These are phyloP conservation scores for Sarocladiaceae sp. DNA, from an alignment of 2,329 filamentous ascomycete species.

Conservation along the genomic window DNA sequence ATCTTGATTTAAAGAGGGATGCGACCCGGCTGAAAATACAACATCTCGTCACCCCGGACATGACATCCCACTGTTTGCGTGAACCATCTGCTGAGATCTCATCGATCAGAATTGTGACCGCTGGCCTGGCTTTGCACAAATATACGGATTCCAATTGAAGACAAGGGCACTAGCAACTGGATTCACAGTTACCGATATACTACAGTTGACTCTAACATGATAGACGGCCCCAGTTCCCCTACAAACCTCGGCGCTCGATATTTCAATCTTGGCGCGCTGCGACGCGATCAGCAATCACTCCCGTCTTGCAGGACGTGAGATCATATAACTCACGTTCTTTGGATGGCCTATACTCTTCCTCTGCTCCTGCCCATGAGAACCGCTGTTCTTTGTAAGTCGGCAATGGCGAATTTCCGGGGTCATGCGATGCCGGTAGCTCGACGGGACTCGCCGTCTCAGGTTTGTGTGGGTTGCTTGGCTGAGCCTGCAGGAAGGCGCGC, in stretches of 20 bases:
- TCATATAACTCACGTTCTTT: slow-evolving; percentile 12
- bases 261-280: neutral
- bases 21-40: slow-evolving; percentile 7
- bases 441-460: slow-evolving; percentile 13
- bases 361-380: slow-evolving; percentile 26
- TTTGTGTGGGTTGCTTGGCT: slow-evolving; percentile 12
- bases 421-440: slow-evolving; percentile 28
- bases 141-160: no score
- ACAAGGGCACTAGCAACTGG: no score
- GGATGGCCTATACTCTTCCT: slow-evolving; percentile 19
- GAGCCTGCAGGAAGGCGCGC: slow-evolving; percentile 12
- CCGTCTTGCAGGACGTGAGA: neutral
- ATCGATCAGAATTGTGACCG: no score
- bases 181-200: no score
- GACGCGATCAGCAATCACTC: neutral
- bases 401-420: slow-evolving; percentile 26
- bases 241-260: neutral
- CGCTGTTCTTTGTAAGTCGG: slow-evolving; percentile 22
- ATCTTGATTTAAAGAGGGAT: slow-evolving; percentile 13
- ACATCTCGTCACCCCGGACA: neutral
- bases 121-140: no score
- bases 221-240: no score
- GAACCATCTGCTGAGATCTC: no score
- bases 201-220: neutral
- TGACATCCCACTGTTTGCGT: no score